Conservation (phyloP, 192 early-diverging fungal species). For the Linnemannia zychae region DNA sequence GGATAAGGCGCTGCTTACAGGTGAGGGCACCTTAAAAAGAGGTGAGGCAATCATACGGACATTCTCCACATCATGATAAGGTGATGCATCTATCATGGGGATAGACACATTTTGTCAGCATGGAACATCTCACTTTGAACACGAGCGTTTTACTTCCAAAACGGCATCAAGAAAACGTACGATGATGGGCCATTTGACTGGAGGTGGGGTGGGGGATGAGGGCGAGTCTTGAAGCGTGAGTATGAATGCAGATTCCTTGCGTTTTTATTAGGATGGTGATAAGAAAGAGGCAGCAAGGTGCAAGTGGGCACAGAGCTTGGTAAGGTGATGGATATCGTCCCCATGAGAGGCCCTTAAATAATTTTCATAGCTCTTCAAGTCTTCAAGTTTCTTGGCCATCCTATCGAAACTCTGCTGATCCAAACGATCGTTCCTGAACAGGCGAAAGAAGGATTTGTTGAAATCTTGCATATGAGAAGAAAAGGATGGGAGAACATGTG, state of each 20-base stretch:
- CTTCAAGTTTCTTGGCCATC: too few relatives aligned
- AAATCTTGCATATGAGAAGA: too few relatives aligned
- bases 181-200: slow-evolving; percentile 39
- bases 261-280: too few relatives aligned
- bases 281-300: too few relatives aligned
- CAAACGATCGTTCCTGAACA: slow-evolving; percentile 57
- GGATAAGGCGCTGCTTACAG: slow-evolving; percentile 27
- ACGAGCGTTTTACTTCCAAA: not conserved
- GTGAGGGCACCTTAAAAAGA: slow-evolving; percentile 34
- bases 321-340: not conserved
- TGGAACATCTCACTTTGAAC: not conserved
- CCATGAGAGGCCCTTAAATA: not conserved
- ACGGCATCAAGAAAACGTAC: slow-evolving; percentile 12
- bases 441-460: slow-evolving; percentile 62
- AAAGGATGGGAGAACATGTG: not conserved
- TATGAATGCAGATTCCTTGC: not conserved
- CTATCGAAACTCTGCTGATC: slow-evolving; percentile 65
- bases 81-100: slow-evolving; percentile 40
- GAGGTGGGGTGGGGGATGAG: not conserved
- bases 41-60: slow-evolving; percentile 53
- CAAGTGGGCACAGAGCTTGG: too few relatives aligned
- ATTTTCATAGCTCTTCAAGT: not conserved
- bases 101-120: not conserved
- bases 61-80: slow-evolving; percentile 54
- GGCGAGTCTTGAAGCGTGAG: not conserved